A percentile compares a stretch with the other conserved stretches of the same genome.
phyloP scores from a whole-genome alignment of 768 basidiomycete genomes.

The Leccinum obscurum region DNA sequence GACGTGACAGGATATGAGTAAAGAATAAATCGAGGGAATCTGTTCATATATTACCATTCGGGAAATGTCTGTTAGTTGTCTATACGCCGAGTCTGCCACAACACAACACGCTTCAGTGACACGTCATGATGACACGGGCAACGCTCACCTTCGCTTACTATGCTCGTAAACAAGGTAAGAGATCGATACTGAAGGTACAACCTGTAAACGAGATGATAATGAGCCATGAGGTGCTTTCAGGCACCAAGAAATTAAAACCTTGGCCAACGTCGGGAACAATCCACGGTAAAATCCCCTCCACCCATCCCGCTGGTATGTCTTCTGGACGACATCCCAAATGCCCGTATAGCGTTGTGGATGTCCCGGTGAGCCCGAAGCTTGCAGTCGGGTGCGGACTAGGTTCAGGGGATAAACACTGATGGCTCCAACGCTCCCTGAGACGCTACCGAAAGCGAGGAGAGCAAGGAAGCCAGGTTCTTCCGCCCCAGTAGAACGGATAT shows the following conservation, averaged over 20 bases:
- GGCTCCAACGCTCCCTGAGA: constrained; percentile 93
- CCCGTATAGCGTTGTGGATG: constrained; percentile 91
- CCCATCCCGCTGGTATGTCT: constrained; percentile 82
- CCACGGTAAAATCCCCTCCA: constrained; percentile 96
- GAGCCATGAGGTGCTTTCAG: constrained; percentile 1
- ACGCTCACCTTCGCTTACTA: constrained; percentile 69
- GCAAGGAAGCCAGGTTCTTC: constrained; percentile 90
- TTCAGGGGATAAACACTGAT: constrained; percentile 92
- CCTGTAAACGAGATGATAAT: constrained; percentile 43
- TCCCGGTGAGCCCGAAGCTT: constrained; percentile 94
- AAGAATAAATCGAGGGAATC: constrained; percentile 26
- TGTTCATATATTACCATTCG: constrained; percentile 22
- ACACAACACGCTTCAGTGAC: constrained; percentile 5
- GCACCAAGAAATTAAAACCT: constrained; percentile 46
- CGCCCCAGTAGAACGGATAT: constrained; percentile 80
- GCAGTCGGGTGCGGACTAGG: constrained; percentile 89
- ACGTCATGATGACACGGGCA: neutral
- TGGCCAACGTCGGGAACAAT: constrained; percentile 87
- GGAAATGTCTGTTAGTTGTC: constrained; percentile 19
- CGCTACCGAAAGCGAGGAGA: constrained; percentile 84
- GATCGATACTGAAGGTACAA: constrained; percentile 95
- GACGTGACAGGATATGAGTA: constrained; percentile 25
- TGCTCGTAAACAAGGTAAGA: constrained; percentile 94
- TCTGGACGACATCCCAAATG: constrained; percentile 78
- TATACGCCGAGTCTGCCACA: constrained; percentile 60